Base-by-base conservation (phyloP, 2,329 filamentous ascomycete genomes). In the Ophiocordyceps camponoti-rufipedis region DNA sequence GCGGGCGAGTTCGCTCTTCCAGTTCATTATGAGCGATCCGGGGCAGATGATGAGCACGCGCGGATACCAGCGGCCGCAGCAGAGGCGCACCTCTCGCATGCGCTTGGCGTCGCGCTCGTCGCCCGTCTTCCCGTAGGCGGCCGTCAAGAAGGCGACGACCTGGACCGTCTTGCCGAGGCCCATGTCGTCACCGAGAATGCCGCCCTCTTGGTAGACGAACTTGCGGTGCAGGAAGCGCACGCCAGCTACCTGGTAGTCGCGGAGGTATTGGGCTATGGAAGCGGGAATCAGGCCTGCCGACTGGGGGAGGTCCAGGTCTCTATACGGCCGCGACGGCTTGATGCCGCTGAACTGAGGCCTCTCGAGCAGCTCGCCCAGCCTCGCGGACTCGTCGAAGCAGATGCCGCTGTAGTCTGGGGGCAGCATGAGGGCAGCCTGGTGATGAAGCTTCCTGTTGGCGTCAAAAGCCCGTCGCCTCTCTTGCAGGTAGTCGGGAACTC, bases 111-210 rank as follows among this genome's bases (percentile, higher is more conserved):
- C 91, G 44, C 86, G 71, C 58, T 88, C 82, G 53, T 94, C 89
- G 1, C 80, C 89, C 1, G 84, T 93, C 64, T 98, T 98, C 8
- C 91, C 91, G 58, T 94, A 98, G 0, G 87, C 88, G 1, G 80
- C 86, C 0, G 86, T 85, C 19, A 98, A 67, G 52, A 98, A 96
- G 0, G 88, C 84, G 47, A 87, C 91, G 28, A 98, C 85, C 60
- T 98, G 91, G 2, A 98, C 85, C 0, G 91, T 98, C 62, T 98
- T 98, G 1, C 91, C 91, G 31, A 98, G 63, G 18, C 91, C 91
- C 91, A 98, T 98, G 56, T 98, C 91, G 57, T 98, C 91, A 3
- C 89, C 88, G 0, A 98, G 70, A 19, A 98, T 84, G 2, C 84
- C 86, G 1, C 91, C 91, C 53, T 81, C 82, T 56, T 98, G 91